phyloP scores from a whole-genome alignment of 1,284 basidiomycete genomes.

The Trichosporon asahii region DNA sequence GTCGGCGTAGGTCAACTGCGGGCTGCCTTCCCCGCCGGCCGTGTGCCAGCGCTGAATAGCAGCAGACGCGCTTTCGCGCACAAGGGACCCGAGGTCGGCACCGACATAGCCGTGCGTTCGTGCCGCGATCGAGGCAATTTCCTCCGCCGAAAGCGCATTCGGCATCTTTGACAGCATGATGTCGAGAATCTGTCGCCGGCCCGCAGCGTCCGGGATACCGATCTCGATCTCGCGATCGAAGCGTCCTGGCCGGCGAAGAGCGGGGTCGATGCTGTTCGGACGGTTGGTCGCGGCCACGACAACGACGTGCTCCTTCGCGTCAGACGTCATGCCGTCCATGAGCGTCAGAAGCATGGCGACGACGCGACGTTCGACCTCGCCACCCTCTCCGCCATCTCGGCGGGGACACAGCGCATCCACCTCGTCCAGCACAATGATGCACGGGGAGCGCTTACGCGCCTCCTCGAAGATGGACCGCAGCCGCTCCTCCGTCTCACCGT shows the following conservation, averaged over 20 bases:
- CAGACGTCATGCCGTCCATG: conserved; percentile 81
- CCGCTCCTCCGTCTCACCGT: conserved; percentile 92
- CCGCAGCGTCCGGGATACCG: conserved; percentile 82
- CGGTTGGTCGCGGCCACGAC: conserved; percentile 97
- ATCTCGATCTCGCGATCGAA: conserved; percentile 98
- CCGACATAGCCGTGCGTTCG: conserved; percentile 96
- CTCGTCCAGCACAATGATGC: conserved; percentile 93
- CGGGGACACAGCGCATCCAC: conserved; percentile 91
- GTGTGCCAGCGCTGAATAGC: conserved; percentile 80
- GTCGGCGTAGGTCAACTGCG: conserved; percentile 62
- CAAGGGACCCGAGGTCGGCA: conserved; percentile 85
- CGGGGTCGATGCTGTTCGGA: conserved; percentile 95
- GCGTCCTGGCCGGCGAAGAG: conserved; percentile 84
- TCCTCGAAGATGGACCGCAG: conserved; percentile 84
- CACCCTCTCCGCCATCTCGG: conserved; percentile 76
- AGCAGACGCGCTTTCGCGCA: conserved; percentile 86
- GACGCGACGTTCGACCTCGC: conserved; percentile 92
- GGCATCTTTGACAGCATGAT: conserved; percentile 80
- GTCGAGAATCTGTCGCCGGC: conserved; percentile 75
- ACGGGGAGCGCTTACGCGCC: conserved; percentile 75
- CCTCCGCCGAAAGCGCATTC: conserved; percentile 61
- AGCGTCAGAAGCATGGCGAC: conserved; percentile 93
- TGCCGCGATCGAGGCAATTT: conserved; percentile 66
- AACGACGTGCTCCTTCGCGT: conserved; percentile 62
- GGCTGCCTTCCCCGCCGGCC: conserved; percentile 33